Evolutionary conservation across 805 yeast species (phyloP).

Genomic region (Yarrowia sp.): DNA sequence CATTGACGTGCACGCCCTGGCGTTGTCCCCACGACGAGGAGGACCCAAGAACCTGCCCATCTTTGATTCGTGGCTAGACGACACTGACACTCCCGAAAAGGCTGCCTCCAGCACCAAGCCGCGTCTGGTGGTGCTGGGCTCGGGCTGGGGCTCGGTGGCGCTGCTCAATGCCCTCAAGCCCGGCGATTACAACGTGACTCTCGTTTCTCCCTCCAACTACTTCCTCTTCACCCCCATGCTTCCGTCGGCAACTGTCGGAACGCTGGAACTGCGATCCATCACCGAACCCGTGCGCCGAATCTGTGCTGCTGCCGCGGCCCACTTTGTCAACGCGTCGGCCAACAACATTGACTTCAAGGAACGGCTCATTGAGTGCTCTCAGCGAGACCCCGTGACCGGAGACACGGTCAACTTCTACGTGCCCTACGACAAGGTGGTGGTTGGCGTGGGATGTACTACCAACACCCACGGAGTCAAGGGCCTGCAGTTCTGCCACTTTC

Average conservation of each 20-base stretch:
- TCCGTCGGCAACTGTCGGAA: slow-evolving; percentile 75
- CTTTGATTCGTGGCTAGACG: slow-evolving; percentile 62
- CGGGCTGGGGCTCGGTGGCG: slow-evolving; percentile 77
- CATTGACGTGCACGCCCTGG: slow-evolving; percentile 59
- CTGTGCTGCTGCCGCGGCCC: slow-evolving; percentile 61
- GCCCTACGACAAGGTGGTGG: slow-evolving; percentile 73
- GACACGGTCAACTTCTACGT: slow-evolving; percentile 58
- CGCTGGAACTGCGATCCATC: slow-evolving; percentile 67
- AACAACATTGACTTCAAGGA: slow-evolving; percentile 64
- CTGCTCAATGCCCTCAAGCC: slow-evolving; percentile 59
- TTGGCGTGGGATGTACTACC: slow-evolving; percentile 72
- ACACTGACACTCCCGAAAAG: slow-evolving; percentile 57
- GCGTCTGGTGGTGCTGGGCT: slow-evolving; percentile 65
- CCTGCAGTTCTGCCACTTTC: slow-evolving; percentile 63
- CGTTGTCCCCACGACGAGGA: slow-evolving; percentile 63
- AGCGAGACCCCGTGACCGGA: slow-evolving; percentile 54
- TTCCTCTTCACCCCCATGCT: slow-evolving; percentile 73
- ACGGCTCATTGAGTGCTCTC: slow-evolving; percentile 63
- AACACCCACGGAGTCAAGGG: slow-evolving; percentile 77
- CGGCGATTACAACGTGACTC: slow-evolving; percentile 67
- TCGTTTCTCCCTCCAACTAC: slow-evolving; percentile 72
- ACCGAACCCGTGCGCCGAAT: slow-evolving; percentile 69
- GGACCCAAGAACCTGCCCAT: slow-evolving; percentile 78
- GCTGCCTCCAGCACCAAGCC: slow-evolving; percentile 50
- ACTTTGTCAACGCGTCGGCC: slow-evolving; percentile 68